A percentile compares a stretch with the other conserved stretches of the same genome.
These are phyloP conservation scores for Eucalyptus fibrosa DNA, from an alignment of 345 rosid genomes.

Conservation along the genomic window DNA sequence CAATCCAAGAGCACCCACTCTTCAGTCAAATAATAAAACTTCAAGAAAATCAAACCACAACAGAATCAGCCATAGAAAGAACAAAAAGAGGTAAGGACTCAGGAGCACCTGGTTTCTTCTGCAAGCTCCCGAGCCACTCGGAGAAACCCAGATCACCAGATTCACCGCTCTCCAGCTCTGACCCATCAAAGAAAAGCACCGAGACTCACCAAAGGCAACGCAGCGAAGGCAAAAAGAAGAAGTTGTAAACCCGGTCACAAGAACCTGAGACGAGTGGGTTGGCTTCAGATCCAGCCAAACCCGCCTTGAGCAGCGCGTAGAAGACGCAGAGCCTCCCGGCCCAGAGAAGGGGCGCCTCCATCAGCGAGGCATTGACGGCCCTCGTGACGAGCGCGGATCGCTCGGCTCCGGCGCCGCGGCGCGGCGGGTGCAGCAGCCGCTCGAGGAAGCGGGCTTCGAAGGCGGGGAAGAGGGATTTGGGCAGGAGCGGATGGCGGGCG, in stretches of 20 bases:
- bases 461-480: not conserved
- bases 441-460: not conserved
- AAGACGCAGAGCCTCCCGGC: constrained; percentile 72
- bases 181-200: not conserved
- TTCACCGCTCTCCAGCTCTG: constrained; percentile 38
- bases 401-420: not conserved
- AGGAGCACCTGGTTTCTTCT: constrained; percentile 46
- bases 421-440: not conserved
- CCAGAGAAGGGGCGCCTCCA: constrained; percentile 72
- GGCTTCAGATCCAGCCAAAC: constrained; percentile 76
- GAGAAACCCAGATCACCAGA: constrained; percentile 81
- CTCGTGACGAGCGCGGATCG: not conserved
- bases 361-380: constrained; percentile 41
- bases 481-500: not conserved
- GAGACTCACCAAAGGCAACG: not conserved
- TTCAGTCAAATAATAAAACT: not conserved
- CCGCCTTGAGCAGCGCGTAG: constrained; percentile 72
- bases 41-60: not conserved
- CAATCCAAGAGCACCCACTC: not conserved
- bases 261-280: constrained; percentile 78
- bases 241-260: not conserved
- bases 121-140: constrained; percentile 51
- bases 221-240: not conserved
- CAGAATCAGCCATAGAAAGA: not conserved
- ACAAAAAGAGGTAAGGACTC: not conserved